Base-by-base conservation (phyloP, 805 yeast genomes). In the Pichia cabralensis region DNA sequence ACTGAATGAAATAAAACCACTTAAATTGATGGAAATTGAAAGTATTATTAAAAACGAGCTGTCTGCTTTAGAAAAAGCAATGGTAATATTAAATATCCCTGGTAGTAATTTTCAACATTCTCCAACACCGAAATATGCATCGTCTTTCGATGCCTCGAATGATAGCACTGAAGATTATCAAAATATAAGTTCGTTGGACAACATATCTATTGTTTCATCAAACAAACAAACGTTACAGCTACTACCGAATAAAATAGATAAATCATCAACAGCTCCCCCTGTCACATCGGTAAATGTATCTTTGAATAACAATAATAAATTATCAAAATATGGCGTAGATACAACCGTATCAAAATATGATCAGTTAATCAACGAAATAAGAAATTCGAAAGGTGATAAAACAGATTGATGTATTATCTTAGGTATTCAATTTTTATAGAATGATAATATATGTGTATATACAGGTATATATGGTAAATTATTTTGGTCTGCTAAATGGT, bases 381-480 rank as follows among this genome's bases (percentile, higher is more conserved):
- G 40, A 28, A 43, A 25, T 13, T 44, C 48, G 18, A 55, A 55
- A 38, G 57, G 59, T 2, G 48, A 41, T 5, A 55, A 55, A 38
- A 49, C 47, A 22, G 59, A 55, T 31, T 55, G 30, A 39, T 18
- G 11, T 12, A n/a, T n/a, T n/a, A n/a, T n/a, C 9, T 6, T 14
- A 14, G 26, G 26, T 25, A 25, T 25, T 14, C n/a, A 14, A 8
- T 25, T 25, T 25, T n/a, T n/a, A n/a, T n/a, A n/a, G n/a, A n/a
- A n/a, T n/a, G n/a, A n/a, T n/a, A n/a, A n/a, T n/a, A n/a, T n/a
- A n/a, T n/a, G n/a, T n/a, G n/a, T n/a, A n/a, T n/a, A n/a, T n/a
- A n/a, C n/a, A n/a, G n/a, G n/a, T n/a, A n/a, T n/a, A n/a, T n/a
- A n/a, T n/a, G n/a, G n/a, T n/a, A n/a, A n/a, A n/a, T n/a, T n/a